Evolutionary conservation across 1,139 yeast species (phyloP).

Genomic region (Candida pseudoviswanathii): DNA sequence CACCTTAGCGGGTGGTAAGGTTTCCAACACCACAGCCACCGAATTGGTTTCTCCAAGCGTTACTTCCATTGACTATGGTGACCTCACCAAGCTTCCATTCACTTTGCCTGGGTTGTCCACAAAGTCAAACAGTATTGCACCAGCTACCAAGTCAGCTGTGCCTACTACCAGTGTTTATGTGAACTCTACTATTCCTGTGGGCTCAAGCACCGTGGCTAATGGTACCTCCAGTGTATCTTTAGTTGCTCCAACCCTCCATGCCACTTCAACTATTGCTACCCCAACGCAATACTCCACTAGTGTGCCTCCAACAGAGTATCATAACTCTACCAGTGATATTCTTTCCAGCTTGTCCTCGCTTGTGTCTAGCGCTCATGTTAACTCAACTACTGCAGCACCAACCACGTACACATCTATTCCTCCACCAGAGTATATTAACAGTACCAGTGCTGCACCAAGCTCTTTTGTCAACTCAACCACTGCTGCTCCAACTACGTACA

Average conservation of each 20-base stretch:
- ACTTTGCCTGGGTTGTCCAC: background rate
- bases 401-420: background rate
- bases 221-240: background rate
- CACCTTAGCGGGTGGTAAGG: background rate
- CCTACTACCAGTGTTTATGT: too few relatives aligned
- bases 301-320: too few relatives aligned
- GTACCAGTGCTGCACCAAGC: background rate
- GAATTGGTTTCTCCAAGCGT: background rate
- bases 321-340: too few relatives aligned
- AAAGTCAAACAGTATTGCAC: background rate
- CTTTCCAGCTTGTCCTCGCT: too few relatives aligned
- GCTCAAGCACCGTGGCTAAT: too few relatives aligned
- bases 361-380: background rate
- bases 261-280: too few relatives aligned
- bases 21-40: background rate
- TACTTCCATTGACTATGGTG: conserved; percentile 2
- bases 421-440: too few relatives aligned
- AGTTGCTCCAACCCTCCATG: background rate
- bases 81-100: conserved; percentile 4
- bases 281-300: too few relatives aligned
- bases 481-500: background rate
- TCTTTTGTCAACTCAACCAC: background rate
- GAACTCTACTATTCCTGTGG: too few relatives aligned
- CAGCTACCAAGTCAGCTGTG: background rate
- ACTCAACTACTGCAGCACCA: background rate